Percentiles rank a stretch among this genome's conserved stretches.
Conservation (phyloP, 169 alveolate genomes). For the Nephromyces sp. region DNA sequence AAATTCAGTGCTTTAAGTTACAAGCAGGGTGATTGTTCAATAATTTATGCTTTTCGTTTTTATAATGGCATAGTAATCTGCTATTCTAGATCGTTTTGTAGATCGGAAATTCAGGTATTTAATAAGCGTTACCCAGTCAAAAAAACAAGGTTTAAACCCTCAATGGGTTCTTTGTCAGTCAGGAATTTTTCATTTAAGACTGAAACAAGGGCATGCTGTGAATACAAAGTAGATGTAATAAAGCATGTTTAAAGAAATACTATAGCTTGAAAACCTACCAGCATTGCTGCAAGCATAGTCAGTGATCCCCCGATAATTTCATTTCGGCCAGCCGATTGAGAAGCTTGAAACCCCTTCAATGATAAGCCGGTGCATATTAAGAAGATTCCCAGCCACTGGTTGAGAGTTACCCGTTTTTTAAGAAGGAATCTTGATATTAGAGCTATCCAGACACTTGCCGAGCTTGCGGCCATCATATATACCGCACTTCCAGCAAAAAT, state of each 20-base stretch:
- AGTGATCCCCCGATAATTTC: slow-evolving; percentile 8
- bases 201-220: slow-evolving; percentile 39
- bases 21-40: too few species aligned
- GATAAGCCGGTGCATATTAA: slow-evolving; percentile 10
- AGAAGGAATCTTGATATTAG: slow-evolving; percentile 6
- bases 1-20: too few species aligned
- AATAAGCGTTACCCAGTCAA: slow-evolving; percentile 54
- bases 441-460: slow-evolving; percentile 25
- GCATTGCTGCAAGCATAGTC: slow-evolving; percentile 4
- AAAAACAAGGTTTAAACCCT: slow-evolving; percentile 47
- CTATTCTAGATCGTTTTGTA: too few species aligned
- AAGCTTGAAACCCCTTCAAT: neutral
- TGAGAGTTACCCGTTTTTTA: neutral
- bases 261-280: too few species aligned
- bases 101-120: too few species aligned
- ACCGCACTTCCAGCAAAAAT: slow-evolving; percentile 23
- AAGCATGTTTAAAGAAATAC: slow-evolving; percentile 2
- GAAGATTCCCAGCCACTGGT: slow-evolving; percentile 17
- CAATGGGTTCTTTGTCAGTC: slow-evolving; percentile 33
- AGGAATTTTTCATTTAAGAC: slow-evolving; percentile 46
- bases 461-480: slow-evolving; percentile 11
- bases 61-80: too few species aligned
- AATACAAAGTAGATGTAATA: neutral
- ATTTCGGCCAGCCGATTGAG: neutral
- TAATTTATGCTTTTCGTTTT: too few species aligned